Conservation (phyloP, 2,329 filamentous ascomycete species). For the Exophiala xenobiotica region DNA sequence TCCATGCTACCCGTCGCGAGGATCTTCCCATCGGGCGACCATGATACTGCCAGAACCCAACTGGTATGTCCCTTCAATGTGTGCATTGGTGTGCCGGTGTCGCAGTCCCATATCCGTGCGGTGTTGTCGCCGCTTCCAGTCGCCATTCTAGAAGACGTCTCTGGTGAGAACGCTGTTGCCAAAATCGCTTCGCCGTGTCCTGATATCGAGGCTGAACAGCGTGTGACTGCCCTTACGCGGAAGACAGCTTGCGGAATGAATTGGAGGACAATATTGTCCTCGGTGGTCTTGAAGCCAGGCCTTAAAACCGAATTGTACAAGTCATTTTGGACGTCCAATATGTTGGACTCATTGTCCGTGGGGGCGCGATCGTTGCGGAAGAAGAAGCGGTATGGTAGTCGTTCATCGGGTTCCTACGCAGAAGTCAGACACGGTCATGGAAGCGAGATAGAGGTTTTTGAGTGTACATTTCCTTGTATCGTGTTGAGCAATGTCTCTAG, state of each 20-base stretch:
- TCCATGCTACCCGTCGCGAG: conserved; percentile 93
- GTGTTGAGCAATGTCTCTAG: conserved; percentile 84
- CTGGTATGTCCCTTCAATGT: conserved; percentile 84
- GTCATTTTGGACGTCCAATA: conserved; percentile 48
- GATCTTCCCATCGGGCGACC: conserved; percentile 77
- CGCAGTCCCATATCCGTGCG: conserved; percentile 89
- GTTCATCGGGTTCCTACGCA: conserved; percentile 56
- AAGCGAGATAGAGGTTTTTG: not conserved
- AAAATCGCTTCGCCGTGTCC: conserved; percentile 92
- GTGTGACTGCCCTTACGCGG: conserved; percentile 84
- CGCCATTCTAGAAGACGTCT: conserved; percentile 72
- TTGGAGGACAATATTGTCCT: conserved; percentile 62
- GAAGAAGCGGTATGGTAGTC: conserved; percentile 66
- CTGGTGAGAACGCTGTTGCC: conserved; percentile 79
- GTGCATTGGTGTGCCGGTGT: conserved; percentile 83
- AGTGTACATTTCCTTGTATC: conserved; percentile 68
- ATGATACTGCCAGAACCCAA: conserved; percentile 86
- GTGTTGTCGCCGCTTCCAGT: conserved; percentile 91
- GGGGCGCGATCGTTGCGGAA: conserved; percentile 44
- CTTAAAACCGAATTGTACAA: conserved; percentile 54
- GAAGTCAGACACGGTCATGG: conserved; percentile 28
- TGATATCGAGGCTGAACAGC: conserved; percentile 82
- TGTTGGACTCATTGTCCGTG: conserved; percentile 37
- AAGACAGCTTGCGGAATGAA: conserved; percentile 87
- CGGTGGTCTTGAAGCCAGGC: conserved; percentile 54